Conservation (phyloP, 768 basidiomycete species). For the Ramaria sp. region DNA sequence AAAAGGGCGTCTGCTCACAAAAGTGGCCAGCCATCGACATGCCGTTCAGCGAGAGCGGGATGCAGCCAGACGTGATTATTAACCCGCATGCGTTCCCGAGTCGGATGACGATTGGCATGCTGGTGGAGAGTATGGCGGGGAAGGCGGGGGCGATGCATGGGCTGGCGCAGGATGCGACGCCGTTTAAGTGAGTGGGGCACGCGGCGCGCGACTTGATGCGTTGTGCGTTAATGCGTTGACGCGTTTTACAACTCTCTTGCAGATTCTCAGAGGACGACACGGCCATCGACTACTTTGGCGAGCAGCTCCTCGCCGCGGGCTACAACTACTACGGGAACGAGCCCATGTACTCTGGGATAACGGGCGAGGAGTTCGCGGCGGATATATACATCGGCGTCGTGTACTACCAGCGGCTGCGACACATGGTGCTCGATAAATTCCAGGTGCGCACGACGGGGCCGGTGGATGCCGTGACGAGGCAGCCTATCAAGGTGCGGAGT, state of each 20-base stretch:
- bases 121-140: constrained; percentile 99
- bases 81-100: constrained; percentile 99
- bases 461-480: constrained; percentile 89
- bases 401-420: constrained; percentile 95
- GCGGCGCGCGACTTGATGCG: too few species aligned
- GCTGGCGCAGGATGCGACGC: constrained; percentile 95
- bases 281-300: constrained; percentile 95
- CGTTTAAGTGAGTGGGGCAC: constrained; percentile 74
- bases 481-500: constrained; percentile 73
- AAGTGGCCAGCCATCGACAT: constrained; percentile 98
- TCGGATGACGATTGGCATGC: constrained; percentile 99
- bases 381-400: constrained; percentile 98
- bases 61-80: constrained; percentile 99
- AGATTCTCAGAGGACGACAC: constrained; percentile 95
- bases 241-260: constrained; percentile 10
- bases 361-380: constrained; percentile 95
- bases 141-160: constrained; percentile 99
- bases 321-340: constrained; percentile 99
- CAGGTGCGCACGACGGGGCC: constrained; percentile 98
- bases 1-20: constrained; percentile 99
- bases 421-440: constrained; percentile 99
- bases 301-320: constrained; percentile 85
- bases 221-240: constrained; percentile 2
- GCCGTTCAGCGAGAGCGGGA: constrained; percentile 98
- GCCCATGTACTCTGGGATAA: constrained; percentile 99